Conservation (phyloP, 495 filamentous ascomycete species). For the Gamarada debralockiae region DNA sequence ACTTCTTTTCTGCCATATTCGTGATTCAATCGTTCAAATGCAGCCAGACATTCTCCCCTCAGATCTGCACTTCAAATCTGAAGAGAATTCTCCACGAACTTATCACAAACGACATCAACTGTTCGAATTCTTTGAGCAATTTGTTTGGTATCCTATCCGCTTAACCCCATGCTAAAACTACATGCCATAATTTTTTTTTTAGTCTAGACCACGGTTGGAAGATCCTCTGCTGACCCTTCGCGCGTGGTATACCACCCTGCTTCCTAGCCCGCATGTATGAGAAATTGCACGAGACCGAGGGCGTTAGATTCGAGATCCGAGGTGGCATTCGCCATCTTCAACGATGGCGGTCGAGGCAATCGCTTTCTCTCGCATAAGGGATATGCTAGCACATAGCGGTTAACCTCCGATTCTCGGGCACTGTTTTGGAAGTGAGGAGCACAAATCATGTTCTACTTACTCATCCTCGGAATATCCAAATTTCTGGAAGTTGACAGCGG, state of each 20-base stretch:
- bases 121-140: too few relatives aligned
- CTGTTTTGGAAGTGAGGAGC: not conserved
- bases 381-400: constrained; percentile 10
- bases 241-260: constrained; percentile 6
- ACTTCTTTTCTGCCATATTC: too few relatives aligned
- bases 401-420: not conserved
- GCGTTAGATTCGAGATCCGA: not conserved
- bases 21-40: too few relatives aligned
- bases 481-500: constrained; percentile 14
- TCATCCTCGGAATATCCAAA: constrained; percentile 20
- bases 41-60: too few relatives aligned
- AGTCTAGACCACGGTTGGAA: not conserved
- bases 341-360: constrained; percentile 20
- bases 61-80: too few relatives aligned
- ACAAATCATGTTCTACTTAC: constrained; percentile 7
- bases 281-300: constrained; percentile 7
- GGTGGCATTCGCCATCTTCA: constrained; percentile 10
- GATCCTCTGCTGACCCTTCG: constrained; percentile 12
- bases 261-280: constrained; percentile 8
- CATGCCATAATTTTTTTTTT: too few relatives aligned
- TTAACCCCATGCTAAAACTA: too few relatives aligned
- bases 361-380: constrained; percentile 23
- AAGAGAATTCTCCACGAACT: too few relatives aligned
- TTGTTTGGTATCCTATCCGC: too few relatives aligned
- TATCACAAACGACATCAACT: too few relatives aligned